Evolutionary conservation across 306 rosid species (phyloP).

Genomic region (Begonia fuchsioides): DNA sequence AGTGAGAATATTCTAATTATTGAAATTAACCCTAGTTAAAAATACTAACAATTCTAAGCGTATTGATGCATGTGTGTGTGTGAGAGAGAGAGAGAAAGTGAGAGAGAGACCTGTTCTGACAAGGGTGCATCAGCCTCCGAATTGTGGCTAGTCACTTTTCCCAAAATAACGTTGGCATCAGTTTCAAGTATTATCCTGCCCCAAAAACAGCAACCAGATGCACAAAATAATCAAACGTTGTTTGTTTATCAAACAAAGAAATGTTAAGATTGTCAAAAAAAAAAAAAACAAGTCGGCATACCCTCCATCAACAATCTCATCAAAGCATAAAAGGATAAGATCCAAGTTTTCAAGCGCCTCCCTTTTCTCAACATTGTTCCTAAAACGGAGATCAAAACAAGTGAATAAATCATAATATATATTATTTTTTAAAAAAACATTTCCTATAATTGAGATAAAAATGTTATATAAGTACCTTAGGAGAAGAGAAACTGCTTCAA

Average conservation of each 20-base stretch:
- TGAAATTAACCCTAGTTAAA: too few species aligned
- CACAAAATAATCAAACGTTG: background rate
- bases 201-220: background rate
- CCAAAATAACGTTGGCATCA: conserved; percentile 59
- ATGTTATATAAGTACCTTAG: conserved; percentile 49
- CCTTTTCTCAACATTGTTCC: conserved; percentile 78
- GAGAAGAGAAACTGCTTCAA: conserved; percentile 66
- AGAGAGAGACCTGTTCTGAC: conserved; percentile 66
- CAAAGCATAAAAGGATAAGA: conserved; percentile 82
- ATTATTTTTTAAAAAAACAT: too few species aligned
- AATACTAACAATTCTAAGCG: background rate
- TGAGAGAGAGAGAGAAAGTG: background rate
- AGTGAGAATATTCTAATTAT: too few species aligned
- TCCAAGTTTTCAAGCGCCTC: too few species aligned
- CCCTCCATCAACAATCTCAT: conserved; percentile 97
- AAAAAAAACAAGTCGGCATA: conserved; percentile 8
- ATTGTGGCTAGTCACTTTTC: conserved; percentile 73
- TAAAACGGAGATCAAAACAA: conserved; percentile 14
- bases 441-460: too few species aligned
- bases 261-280: background rate
- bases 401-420: background rate
- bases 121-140: conserved; percentile 62
- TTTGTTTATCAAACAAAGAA: too few species aligned
- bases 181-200: too few species aligned
- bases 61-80: background rate